Conservation (phyloP, 164 flowering plant species). For the Magnolia officinalis region DNA sequence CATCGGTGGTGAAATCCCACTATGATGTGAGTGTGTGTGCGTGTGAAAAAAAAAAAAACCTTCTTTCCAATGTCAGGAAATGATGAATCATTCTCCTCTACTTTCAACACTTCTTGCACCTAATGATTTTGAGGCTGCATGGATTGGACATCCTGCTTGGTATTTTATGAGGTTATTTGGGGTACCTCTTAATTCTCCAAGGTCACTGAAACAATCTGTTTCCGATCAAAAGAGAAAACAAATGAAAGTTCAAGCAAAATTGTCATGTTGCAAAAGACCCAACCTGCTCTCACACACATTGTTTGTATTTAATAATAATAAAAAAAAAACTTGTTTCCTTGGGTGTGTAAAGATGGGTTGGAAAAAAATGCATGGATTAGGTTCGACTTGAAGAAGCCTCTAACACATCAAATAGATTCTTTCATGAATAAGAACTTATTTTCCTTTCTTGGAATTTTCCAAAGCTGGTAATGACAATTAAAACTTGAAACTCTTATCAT, state of each 20-base stretch:
- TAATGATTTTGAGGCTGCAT: constrained; percentile 24
- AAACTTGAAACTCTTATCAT: no score
- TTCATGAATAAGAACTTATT: no score
- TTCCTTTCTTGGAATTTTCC: no score
- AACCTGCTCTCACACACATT: background rate
- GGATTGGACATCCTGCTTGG: constrained; percentile 14
- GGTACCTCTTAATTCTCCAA: constrained; percentile 61
- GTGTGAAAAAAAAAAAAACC: background rate
- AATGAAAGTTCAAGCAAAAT: background rate
- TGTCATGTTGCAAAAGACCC: background rate
- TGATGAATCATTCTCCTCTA: constrained; percentile 27
- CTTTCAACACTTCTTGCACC: constrained; percentile 38
- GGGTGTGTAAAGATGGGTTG: no score
- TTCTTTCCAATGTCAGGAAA: constrained; percentile 26
- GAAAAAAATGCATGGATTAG: no score
- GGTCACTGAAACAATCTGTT: constrained; percentile 68
- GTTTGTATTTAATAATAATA: no score
- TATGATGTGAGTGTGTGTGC: no score
- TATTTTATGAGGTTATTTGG: constrained; percentile 28
- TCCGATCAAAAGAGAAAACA: constrained; percentile 2
- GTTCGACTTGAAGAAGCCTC: no score
- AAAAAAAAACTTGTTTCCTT: no score
- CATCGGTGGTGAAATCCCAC: no score
- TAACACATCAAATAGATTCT: no score
- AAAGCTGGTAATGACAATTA: no score